Conservation (phyloP, 2,329 filamentous ascomycete species). For the Phyllosticta citriasiana region DNA sequence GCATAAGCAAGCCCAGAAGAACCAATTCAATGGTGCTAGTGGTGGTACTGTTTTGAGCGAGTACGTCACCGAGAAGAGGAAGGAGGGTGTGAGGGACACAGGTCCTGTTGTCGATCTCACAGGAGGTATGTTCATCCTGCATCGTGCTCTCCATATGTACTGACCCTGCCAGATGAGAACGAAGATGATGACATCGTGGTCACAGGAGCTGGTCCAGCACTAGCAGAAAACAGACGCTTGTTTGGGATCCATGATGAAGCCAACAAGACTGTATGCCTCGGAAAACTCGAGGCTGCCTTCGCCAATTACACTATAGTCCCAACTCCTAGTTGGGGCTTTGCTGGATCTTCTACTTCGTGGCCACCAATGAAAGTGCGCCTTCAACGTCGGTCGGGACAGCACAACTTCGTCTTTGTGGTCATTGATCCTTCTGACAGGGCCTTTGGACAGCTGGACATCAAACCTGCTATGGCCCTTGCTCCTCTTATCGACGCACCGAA, state of each 20-base stretch:
- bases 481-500: slow-evolving; percentile 58
- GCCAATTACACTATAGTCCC: slow-evolving; percentile 61
- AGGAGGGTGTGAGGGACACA: slow-evolving; percentile 43
- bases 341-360: slow-evolving; percentile 54
- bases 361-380: slow-evolving; percentile 66
- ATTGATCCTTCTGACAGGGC: slow-evolving; percentile 60
- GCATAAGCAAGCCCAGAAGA: slow-evolving; percentile 30
- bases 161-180: neutral
- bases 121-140: slow-evolving; percentile 12
- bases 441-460: slow-evolving; percentile 67
- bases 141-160: neutral
- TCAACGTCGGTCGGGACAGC: slow-evolving; percentile 47
- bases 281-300: slow-evolving; percentile 58
- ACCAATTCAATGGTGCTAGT: slow-evolving; percentile 28
- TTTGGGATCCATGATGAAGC: slow-evolving; percentile 45
- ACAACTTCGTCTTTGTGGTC: slow-evolving; percentile 54
- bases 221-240: neutral
- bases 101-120: slow-evolving; percentile 36
- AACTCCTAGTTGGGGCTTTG: slow-evolving; percentile 51
- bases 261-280: slow-evolving; percentile 69
- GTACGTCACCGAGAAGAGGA: slow-evolving; percentile 37
- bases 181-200: neutral
- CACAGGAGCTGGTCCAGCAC: neutral
- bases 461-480: slow-evolving; percentile 56
- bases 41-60: slow-evolving; percentile 51